Evolutionary conservation across 192 early-diverging fungal species (phyloP).

Genomic region (Cetraspora pellucida): DNA sequence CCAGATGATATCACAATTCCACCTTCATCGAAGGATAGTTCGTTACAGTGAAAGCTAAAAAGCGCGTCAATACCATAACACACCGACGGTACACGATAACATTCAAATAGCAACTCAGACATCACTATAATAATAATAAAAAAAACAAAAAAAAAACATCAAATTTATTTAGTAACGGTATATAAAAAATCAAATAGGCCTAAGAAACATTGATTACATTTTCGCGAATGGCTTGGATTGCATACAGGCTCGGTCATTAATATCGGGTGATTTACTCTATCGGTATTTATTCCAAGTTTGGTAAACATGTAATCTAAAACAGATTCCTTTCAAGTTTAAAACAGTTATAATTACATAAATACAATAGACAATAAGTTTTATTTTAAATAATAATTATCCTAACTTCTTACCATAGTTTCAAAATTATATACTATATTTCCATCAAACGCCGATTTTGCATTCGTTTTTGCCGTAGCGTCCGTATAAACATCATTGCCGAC

Average conservation of each 20-base stretch:
- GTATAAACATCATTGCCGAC: slow-evolving; percentile 73
- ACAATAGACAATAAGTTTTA: not conserved
- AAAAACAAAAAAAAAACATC: not conserved
- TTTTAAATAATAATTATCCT: slow-evolving; percentile 1
- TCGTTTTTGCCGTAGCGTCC: slow-evolving; percentile 54
- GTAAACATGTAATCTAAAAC: slow-evolving; percentile 86
- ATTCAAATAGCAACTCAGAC: slow-evolving; percentile 88
- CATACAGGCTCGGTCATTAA: slow-evolving; percentile 88
- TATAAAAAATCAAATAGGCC: not conserved
- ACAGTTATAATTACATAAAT: not conserved
- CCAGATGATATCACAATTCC: slow-evolving; percentile 77
- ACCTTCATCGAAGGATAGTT: slow-evolving; percentile 55
- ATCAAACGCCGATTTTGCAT: slow-evolving; percentile 67
- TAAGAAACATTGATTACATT: slow-evolving; percentile 56
- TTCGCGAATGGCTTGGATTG: slow-evolving; percentile 73
- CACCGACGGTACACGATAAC: slow-evolving; percentile 75
- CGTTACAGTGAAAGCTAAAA: slow-evolving; percentile 84
- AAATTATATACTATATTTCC: slow-evolving; percentile 68
- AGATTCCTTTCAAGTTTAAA: slow-evolving; percentile 60
- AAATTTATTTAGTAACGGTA: not conserved
- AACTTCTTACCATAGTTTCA: slow-evolving; percentile 69
- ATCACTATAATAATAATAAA: slow-evolving; percentile 56
- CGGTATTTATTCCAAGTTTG: slow-evolving; percentile 72
- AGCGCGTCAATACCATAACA: slow-evolving; percentile 85
- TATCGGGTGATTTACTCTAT: slow-evolving; percentile 76